These are phyloP conservation scores for Phylloporus sp. DNA, from an alignment of 1,284 basidiomycete genomes.

Conservation along the genomic window DNA sequence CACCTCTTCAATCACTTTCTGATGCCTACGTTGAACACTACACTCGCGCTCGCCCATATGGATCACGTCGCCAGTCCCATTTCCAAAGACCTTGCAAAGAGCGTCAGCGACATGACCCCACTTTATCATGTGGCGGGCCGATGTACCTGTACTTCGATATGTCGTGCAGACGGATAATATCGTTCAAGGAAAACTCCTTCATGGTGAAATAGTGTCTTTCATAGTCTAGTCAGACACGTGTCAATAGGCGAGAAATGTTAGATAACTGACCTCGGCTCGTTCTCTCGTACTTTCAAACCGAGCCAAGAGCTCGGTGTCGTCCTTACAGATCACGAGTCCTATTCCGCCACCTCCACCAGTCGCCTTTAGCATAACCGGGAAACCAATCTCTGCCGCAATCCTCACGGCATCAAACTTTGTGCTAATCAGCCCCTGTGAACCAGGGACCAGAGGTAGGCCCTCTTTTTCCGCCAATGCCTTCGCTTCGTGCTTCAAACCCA, in stretches of 20 bases:
- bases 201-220: conserved; percentile 56
- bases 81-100: conserved; percentile 58
- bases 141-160: conserved; percentile 72
- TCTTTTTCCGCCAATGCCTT: conserved; percentile 52
- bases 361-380: conserved; percentile 71
- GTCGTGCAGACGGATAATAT: conserved; percentile 58
- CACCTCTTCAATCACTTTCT: conserved; percentile 77
- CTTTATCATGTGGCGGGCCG: conserved; percentile 1
- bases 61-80: conserved; percentile 59
- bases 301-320: conserved; percentile 44
- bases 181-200: conserved; percentile 64
- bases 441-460: conserved; percentile 60
- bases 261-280: conserved; percentile 48
- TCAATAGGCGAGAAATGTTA: background rate
- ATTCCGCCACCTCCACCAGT: conserved; percentile 76
- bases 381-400: conserved; percentile 52
- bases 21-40: conserved; percentile 70
- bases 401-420: conserved; percentile 49
- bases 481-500: conserved; percentile 71
- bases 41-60: conserved; percentile 77
- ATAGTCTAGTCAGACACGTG: background rate
- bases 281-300: conserved; percentile 44
- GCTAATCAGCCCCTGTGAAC: conserved; percentile 51
- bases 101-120: background rate
- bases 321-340: conserved; percentile 63